Evolutionary conservation across 805 yeast genomes (phyloP).

Genomic region (Pichia sporocuriosa): DNA sequence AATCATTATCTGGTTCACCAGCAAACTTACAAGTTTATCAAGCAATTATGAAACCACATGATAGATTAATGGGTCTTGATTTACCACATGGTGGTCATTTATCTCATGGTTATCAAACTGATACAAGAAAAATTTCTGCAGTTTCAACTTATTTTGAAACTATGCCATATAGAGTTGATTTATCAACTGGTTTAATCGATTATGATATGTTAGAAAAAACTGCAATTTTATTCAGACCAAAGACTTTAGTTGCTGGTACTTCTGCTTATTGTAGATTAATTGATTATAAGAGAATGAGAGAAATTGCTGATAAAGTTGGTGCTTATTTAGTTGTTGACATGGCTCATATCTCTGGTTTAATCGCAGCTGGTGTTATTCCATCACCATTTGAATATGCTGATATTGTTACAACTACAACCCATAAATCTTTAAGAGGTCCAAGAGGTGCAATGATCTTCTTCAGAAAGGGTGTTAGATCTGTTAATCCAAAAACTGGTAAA

Average conservation of each 20-base stretch:
- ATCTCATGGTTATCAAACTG: constrained; percentile 97
- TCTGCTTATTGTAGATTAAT: constrained; percentile 96
- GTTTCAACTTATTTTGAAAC: constrained; percentile 96
- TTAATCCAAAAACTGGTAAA: constrained; percentile 84
- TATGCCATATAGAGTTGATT: constrained; percentile 95
- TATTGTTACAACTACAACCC: constrained; percentile 97
- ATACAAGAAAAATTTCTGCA: constrained; percentile 85
- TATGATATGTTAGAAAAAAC: constrained; percentile 91
- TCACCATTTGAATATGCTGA: constrained; percentile 97
- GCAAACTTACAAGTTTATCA: constrained; percentile 96
- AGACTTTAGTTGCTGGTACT: constrained; percentile 94
- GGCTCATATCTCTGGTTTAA: constrained; percentile 97
- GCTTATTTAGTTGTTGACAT: constrained; percentile 94
- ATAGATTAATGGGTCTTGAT: constrained; percentile 96
- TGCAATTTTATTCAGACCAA: constrained; percentile 90
- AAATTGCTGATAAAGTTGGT: constrained; percentile 94
- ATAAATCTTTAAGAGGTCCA: constrained; percentile 98
- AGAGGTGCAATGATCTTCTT: constrained; percentile 99
- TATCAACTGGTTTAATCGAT: constrained; percentile 89
- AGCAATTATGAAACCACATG: constrained; percentile 92
- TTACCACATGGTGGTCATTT: constrained; percentile 98
- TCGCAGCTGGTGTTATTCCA: constrained; percentile 93
- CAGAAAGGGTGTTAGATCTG: constrained; percentile 90
- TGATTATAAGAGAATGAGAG: constrained; percentile 94
- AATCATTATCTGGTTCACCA: constrained; percentile 93